Percentiles rank a stretch among this genome's conserved stretches.
phyloP scores from a whole-genome alignment of 179 eudicot genomes.

The Camellia oleifera region DNA sequence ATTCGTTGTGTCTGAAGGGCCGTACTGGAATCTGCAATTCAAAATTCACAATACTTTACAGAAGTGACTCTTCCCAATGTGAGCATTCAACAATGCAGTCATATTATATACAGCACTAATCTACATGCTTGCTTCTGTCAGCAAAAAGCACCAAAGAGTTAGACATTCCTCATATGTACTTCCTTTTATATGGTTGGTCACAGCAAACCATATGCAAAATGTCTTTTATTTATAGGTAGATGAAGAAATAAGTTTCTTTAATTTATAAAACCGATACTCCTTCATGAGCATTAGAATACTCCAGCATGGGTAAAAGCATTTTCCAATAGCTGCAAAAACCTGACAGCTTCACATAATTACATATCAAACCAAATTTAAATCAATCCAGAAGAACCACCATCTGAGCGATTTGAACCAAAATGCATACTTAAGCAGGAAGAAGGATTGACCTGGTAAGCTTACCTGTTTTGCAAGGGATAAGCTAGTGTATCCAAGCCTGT shows the following conservation, averaged over 20 bases:
- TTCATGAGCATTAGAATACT: background rate
- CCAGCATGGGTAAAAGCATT: background rate
- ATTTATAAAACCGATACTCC: background rate
- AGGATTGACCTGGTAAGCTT: background rate
- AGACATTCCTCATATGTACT: background rate
- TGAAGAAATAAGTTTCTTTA: background rate
- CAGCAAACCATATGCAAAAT: background rate
- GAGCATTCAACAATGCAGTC: background rate
- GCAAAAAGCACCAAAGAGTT: background rate
- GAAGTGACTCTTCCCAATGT: background rate
- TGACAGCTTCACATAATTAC: background rate
- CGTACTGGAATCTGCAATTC: conserved; percentile 83
- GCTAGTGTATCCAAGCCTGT: conserved; percentile 90
- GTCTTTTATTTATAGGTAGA: background rate
- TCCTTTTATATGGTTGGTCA: background rate
- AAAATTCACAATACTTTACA: background rate
- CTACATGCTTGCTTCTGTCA: background rate
- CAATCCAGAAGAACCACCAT: background rate
- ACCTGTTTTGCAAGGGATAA: conserved; percentile 92
- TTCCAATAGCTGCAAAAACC: background rate
- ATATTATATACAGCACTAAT: background rate
- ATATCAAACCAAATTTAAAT: background rate
- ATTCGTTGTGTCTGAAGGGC: conserved; percentile 87
- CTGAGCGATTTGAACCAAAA: background rate
- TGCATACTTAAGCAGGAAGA: background rate